These are phyloP conservation scores for sorghum (Sorghum bicolor) DNA, from an alignment of 176 grass and related monocot genomes.

Conservation along the genomic window Sorghum_bicolor_NCBIv3 NC_012877.2:57288501-57289000, in stretches of 20 bases:
- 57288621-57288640: conserved; percentile 38
- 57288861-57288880: too few relatives aligned
- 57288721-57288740: background rate
- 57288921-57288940: too few relatives aligned
- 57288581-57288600: background rate
- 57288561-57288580: conserved; percentile 31
- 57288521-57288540: background rate
- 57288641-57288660: background rate
- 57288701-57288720: background rate
- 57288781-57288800: background rate
- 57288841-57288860: too few relatives aligned
- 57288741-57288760: conserved; percentile 22
- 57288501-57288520: background rate
- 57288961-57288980: too few relatives aligned
- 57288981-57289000: too few relatives aligned
- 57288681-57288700: background rate
- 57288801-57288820: background rate
- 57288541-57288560: conserved; percentile 19
- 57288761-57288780: background rate
- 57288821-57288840: background rate
- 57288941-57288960: too few relatives aligned
- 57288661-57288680: background rate
- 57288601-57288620: background rate
- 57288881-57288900: too few relatives aligned
- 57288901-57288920: too few relatives aligned